phyloP scores from a whole-genome alignment of 495 filamentous ascomycete genomes.

The Lophium mytilinum region DNA sequence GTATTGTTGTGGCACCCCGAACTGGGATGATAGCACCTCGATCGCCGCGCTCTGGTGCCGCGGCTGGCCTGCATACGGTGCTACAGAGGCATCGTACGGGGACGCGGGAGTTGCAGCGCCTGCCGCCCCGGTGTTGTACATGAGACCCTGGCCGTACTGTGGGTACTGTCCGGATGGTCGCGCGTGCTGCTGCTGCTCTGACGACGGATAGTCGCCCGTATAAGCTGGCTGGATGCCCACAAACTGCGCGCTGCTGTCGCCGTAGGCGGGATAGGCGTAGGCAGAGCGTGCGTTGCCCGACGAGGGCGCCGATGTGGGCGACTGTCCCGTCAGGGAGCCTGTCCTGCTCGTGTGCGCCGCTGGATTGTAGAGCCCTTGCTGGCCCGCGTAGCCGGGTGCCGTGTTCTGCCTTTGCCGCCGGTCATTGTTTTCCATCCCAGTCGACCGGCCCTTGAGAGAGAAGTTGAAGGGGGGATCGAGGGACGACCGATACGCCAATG shows the following conservation, averaged over 20 bases:
- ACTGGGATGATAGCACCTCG: conserved; percentile 66
- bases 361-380: conserved; percentile 21
- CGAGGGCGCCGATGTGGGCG: conserved; percentile 26
- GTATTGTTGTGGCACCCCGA: conserved; percentile 69
- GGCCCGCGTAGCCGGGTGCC: conserved; percentile 24
- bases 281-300: conserved; percentile 35
- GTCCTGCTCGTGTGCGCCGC: conserved; percentile 24
- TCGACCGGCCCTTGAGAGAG: conserved; percentile 14
- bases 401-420: conserved; percentile 31
- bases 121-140: conserved; percentile 63
- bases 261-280: conserved; percentile 44
- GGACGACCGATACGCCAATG: conserved; percentile 31
- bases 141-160: conserved; percentile 56
- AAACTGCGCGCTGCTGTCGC: conserved; percentile 48
- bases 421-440: conserved; percentile 39
- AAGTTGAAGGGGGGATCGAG: conserved; percentile 21
- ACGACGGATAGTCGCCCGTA: conserved; percentile 40
- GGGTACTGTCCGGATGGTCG: conserved; percentile 35
- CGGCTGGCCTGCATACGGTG: conserved; percentile 66
- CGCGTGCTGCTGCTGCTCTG: conserved; percentile 33
- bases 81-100: conserved; percentile 63
- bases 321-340: conserved; percentile 22
- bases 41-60: conserved; percentile 68
- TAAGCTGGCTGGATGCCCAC: conserved; percentile 46
- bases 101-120: conserved; percentile 57